Evolutionary conservation across 2,329 filamentous ascomycete genomes (phyloP).

Genomic region (Cladophialophora psammophila): DNA sequence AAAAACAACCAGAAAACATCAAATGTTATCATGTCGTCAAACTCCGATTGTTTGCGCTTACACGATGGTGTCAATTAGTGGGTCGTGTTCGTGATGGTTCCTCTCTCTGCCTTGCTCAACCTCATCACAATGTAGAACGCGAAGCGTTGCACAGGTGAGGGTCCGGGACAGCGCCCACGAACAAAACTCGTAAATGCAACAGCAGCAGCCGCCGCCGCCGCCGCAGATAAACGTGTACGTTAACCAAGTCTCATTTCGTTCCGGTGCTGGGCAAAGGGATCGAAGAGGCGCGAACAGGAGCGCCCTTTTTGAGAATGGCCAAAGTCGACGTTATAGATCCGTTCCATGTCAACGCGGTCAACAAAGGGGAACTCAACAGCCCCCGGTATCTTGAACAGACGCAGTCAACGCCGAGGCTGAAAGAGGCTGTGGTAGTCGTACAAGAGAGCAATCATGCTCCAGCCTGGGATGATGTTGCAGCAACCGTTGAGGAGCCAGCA

Average conservation of each 20-base stretch:
- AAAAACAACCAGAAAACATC: not conserved
- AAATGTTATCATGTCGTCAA: conserved; percentile 7
- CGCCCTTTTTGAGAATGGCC: conserved; percentile 9
- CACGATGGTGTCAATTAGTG: conserved; percentile 26
- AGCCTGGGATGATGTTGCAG: not conserved
- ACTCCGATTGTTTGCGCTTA: conserved; percentile 8
- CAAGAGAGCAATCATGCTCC: not conserved
- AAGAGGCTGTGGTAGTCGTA: conserved; percentile 2
- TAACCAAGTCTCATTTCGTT: not conserved
- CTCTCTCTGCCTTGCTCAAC: not conserved
- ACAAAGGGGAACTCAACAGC: not conserved
- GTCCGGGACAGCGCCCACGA: not conserved
- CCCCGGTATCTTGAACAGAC: not conserved
- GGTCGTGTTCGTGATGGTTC: conserved; percentile 21
- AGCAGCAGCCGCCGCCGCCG: too few relatives aligned
- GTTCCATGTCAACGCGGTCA: conserved; percentile 5
- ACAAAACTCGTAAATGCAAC: not conserved
- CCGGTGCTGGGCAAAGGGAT: not conserved
- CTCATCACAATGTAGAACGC: not conserved
- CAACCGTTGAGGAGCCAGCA: not conserved
- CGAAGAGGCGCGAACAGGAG: not conserved
- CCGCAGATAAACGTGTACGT: not conserved
- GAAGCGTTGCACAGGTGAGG: not conserved
- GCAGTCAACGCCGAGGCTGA: not conserved
- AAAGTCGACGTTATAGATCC: conserved; percentile 6